Percentiles rank a stretch among this genome's conserved stretches.
Evolutionary conservation across 768 basidiomycete species (phyloP).

Genomic region (Agrocybe chaxingu): DNA sequence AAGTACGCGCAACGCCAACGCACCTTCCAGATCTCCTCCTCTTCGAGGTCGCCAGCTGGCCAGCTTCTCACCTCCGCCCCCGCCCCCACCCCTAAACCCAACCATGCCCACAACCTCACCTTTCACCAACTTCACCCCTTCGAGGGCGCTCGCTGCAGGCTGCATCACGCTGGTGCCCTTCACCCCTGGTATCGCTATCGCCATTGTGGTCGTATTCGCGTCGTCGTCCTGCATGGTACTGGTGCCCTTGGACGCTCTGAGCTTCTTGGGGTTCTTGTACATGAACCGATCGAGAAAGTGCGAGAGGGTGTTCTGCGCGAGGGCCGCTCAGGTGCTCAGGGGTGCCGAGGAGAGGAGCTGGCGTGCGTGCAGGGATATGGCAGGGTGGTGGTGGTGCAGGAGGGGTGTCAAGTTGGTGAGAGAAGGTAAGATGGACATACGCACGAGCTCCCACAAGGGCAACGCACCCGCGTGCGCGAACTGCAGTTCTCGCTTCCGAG

Average conservation of each 20-base stretch:
- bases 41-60: conserved; percentile 40
- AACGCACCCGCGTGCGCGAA: conserved; percentile 77
- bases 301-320: conserved; percentile 88
- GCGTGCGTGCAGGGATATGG: conserved; percentile 79
- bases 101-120: conserved; percentile 49
- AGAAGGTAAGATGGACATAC: conserved; percentile 40
- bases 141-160: conserved; percentile 70
- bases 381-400: conserved; percentile 85
- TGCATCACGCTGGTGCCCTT: conserved; percentile 83
- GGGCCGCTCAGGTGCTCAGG: conserved; percentile 80
- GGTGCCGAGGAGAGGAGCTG: conserved; percentile 74
- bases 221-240: conserved; percentile 14
- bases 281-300: conserved; percentile 98
- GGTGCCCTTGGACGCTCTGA: conserved; percentile 24
- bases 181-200: not conserved
- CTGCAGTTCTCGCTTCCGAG: conserved; percentile 86
- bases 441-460: conserved; percentile 79
- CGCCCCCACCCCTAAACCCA: conserved; percentile 58
- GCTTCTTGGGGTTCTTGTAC: conserved; percentile 91
- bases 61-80: conserved; percentile 24
- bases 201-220: too few relatives aligned
- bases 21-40: conserved; percentile 87
- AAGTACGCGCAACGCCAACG: not conserved
- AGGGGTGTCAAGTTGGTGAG: conserved; percentile 53
- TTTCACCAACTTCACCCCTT: conserved; percentile 70